Base-by-base conservation (phyloP, 805 yeast species). In the Candida takata region DNA sequence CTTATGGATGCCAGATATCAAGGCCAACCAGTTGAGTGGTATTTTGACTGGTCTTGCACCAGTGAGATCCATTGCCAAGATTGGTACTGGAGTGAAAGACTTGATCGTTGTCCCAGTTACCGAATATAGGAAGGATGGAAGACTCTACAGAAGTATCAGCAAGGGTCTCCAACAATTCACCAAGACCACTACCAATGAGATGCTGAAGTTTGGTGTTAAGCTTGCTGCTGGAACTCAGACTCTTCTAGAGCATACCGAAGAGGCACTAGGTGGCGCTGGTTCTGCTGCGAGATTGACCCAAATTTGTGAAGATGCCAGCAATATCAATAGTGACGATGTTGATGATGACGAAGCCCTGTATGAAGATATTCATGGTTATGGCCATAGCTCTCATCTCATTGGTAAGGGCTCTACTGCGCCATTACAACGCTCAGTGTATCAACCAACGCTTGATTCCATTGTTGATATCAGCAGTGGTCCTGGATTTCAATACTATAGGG, bases 1-100 rank as follows among this genome's bases (percentile, higher is more conserved):
- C n/a, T 64, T 73, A 7, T 92, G 97, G 95, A 73, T 79, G 53
- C 96, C 96, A 0, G 94, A 87, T 55, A 84, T 90, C 40, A 77
- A 78, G 29, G 68, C 73, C n/a, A 79, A 79, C 23, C 97, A 90
- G 58, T 57, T 92, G 10, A 73, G 78, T 7, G 90, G 87, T 3
- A 79, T 92, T 7, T 58, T 92, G 12, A 75, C 87, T 0, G 98
- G 97, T 0, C 61, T 92, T 19, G 80, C 88, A 1, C 90, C 97
- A 0, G 72, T 90, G 6, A 67, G 80, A 43, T 77, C 95, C 0
- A 62, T 87, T 18, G 79, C 84, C 11, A 76, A 80, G 40, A 70
- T 90, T 19, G 88, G 95, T 0, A 69, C 82, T 3, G 95, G 95
- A 0, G 69, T 88, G 33, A 76, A 74, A 43, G 82, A 84, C 34